Percentiles rank a stretch among this genome's conserved stretches.
These are phyloP conservation scores for Phialophora macrospora DNA, from an alignment of 2,329 filamentous ascomycete genomes.

Conservation along the genomic window DNA sequence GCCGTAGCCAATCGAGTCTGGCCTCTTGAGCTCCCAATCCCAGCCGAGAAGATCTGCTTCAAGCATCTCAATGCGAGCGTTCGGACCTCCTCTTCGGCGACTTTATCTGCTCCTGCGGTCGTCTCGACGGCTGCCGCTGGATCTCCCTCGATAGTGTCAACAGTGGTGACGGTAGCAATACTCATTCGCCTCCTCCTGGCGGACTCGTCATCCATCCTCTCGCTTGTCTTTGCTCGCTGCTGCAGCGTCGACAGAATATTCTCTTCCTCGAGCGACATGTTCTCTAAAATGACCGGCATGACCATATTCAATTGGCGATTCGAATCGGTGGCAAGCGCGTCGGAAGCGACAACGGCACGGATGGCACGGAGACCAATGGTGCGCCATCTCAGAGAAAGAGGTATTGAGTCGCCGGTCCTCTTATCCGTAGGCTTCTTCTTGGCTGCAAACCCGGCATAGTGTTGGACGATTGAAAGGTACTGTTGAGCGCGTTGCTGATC, in stretches of 20 bases:
- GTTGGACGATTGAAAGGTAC: conserved; percentile 79
- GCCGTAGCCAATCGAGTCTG: conserved; percentile 80
- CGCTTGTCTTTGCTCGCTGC: conserved; percentile 68
- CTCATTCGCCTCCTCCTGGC: conserved; percentile 73
- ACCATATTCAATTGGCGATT: conserved; percentile 77
- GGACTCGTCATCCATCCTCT: conserved; percentile 70
- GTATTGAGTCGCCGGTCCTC: conserved; percentile 56
- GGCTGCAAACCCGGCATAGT: conserved; percentile 80
- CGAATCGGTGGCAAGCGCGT: conserved; percentile 75
- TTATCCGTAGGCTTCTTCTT: conserved; percentile 55
- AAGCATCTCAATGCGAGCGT: conserved; percentile 83
- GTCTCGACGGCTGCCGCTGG: conserved; percentile 71
- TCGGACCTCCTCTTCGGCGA: conserved; percentile 87
- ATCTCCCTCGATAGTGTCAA: conserved; percentile 71
- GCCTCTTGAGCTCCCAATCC: conserved; percentile 68
- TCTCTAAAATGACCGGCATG: conserved; percentile 83
- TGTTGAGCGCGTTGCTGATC: conserved; percentile 82
- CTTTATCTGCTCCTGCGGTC: conserved; percentile 82
- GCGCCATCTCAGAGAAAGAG: conserved; percentile 78
- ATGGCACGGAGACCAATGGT: conserved; percentile 77
- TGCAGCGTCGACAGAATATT: conserved; percentile 71
- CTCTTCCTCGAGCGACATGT: conserved; percentile 76
- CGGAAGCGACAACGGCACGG: conserved; percentile 77
- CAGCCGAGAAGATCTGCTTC: conserved; percentile 78
- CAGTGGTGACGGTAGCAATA: conserved; percentile 75